Conservation (phyloP, 1,284 basidiomycete genomes). For the Sporisorium exsertum region DNA sequence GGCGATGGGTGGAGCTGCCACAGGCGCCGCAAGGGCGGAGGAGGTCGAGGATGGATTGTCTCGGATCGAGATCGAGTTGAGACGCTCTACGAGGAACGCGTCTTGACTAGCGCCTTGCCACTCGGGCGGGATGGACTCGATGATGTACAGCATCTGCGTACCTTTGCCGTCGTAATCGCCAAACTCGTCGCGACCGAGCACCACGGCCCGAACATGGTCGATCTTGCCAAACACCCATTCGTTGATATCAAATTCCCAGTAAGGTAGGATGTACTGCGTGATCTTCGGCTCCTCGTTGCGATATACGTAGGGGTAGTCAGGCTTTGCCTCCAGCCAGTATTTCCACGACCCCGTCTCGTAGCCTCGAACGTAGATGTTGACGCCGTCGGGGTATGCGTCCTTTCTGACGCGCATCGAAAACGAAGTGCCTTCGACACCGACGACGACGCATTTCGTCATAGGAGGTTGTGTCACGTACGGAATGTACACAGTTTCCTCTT, state of each 20-base stretch:
- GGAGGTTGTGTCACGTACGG: neutral
- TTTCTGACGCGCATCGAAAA: conserved; percentile 18
- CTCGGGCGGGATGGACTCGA: neutral
- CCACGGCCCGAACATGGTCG: neutral
- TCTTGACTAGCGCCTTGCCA: conserved; percentile 13
- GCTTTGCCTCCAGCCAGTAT: neutral
- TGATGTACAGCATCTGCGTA: neutral
- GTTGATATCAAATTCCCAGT: conserved; percentile 1
- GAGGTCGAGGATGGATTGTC: neutral
- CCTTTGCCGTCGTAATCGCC: neutral
- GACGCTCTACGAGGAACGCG: neutral
- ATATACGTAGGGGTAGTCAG: neutral
- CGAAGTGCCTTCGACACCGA: neutral
- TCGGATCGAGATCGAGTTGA: conserved; percentile 2
- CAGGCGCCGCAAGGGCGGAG: neutral
- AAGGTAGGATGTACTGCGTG: neutral
- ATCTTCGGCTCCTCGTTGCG: neutral
- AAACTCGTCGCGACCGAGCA: neutral
- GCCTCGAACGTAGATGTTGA: neutral
- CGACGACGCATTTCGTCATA: neutral
- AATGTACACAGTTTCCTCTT: neutral
- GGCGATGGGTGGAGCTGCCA: neutral
- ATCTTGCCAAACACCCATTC: conserved; percentile 10
- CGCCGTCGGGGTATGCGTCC: conserved; percentile 15
- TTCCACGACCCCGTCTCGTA: neutral